phyloP scores from a whole-genome alignment of 768 basidiomycete genomes.

The Stropharia rugosoannulata region DNA sequence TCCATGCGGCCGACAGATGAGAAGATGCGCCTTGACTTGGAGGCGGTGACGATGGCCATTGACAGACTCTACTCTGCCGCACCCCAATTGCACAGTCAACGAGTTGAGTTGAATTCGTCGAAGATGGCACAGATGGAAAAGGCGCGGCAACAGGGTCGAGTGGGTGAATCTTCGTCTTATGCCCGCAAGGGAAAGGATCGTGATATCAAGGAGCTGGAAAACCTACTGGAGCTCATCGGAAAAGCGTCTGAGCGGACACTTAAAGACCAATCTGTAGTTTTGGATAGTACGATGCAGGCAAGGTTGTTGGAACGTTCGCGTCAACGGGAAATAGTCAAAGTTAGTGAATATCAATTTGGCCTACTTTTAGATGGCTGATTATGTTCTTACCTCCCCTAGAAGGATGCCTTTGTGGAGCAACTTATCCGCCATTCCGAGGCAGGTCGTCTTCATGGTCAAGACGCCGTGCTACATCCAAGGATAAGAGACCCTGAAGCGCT shows the following conservation, averaged over 20 bases:
- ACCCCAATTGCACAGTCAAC: slow-evolving; percentile 88
- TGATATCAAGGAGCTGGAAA: slow-evolving; percentile 61
- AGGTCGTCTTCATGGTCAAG: slow-evolving; percentile 78
- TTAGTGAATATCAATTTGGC: slow-evolving; percentile 23
- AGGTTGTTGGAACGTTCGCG: slow-evolving; percentile 50
- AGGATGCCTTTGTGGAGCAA: slow-evolving; percentile 73
- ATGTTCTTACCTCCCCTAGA: slow-evolving; percentile 36
- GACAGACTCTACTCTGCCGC: slow-evolving; percentile 84
- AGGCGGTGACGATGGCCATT: slow-evolving; percentile 83
- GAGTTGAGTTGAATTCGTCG: slow-evolving; percentile 80
- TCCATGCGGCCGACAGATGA: slow-evolving; percentile 46
- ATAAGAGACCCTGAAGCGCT: slow-evolving; percentile 51
- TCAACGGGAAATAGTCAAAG: slow-evolving; percentile 63
- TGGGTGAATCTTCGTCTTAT: slow-evolving; percentile 11
- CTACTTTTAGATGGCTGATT: background rate
- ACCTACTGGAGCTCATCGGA: slow-evolving; percentile 68
- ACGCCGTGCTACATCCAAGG: slow-evolving; percentile 55
- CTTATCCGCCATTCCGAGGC: slow-evolving; percentile 69
- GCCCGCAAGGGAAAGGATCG: slow-evolving; percentile 40
- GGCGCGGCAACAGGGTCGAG: slow-evolving; percentile 47
- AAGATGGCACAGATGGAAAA: slow-evolving; percentile 75
- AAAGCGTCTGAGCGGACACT: slow-evolving; percentile 69
- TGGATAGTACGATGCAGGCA: slow-evolving; percentile 60
- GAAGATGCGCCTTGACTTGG: slow-evolving; percentile 86
- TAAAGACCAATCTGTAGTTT: slow-evolving; percentile 65